Conservation (phyloP, 1,284 basidiomycete species). For the Apiotrichum gracile region DNA sequence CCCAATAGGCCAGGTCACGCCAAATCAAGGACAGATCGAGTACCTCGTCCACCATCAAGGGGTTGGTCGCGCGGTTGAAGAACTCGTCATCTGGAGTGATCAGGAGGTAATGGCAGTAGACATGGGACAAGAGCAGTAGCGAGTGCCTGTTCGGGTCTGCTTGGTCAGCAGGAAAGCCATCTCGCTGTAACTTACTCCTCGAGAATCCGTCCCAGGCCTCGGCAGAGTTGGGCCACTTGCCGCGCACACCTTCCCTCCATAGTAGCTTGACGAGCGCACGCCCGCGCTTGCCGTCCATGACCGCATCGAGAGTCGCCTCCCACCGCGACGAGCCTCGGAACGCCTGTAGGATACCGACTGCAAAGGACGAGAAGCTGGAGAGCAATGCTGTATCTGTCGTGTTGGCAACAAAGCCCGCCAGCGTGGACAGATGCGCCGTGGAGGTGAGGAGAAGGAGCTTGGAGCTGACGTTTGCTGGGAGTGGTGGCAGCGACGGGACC, state of each 20-base stretch:
- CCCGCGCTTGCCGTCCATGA: conserved; percentile 39
- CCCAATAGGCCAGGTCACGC: conserved; percentile 45
- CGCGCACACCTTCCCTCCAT: conserved; percentile 63
- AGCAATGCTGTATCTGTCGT: conserved; percentile 17
- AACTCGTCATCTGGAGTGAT: conserved; percentile 98
- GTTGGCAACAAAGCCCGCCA: conserved; percentile 1
- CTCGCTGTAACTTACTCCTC: conserved; percentile 38
- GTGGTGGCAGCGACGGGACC: conserved; percentile 10
- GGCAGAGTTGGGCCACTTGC: conserved; percentile 45
- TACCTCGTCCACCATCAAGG: conserved; percentile 78
- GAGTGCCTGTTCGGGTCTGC: conserved; percentile 55
- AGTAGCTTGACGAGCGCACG: conserved; percentile 60
- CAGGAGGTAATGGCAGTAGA: conserved; percentile 78
- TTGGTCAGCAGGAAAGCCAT: conserved; percentile 8
- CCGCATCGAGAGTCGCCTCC: conserved; percentile 50
- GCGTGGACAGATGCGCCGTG: conserved; percentile 25
- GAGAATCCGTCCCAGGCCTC: conserved; percentile 51
- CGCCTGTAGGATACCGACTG: conserved; percentile 45
- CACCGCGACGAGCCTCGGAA: conserved; percentile 55
- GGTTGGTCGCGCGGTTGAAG: conserved; percentile 58
- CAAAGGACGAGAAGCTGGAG: conserved; percentile 30
- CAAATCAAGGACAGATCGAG: conserved; percentile 42
- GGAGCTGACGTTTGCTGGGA: conserved; percentile 26
- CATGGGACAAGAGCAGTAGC: conserved; percentile 71
- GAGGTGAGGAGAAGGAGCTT: conserved; percentile 33